Percentiles rank a stretch among this genome's conserved stretches.
Conservation (phyloP, 257 asterid species). For the Fraxinus cuspidata region DNA sequence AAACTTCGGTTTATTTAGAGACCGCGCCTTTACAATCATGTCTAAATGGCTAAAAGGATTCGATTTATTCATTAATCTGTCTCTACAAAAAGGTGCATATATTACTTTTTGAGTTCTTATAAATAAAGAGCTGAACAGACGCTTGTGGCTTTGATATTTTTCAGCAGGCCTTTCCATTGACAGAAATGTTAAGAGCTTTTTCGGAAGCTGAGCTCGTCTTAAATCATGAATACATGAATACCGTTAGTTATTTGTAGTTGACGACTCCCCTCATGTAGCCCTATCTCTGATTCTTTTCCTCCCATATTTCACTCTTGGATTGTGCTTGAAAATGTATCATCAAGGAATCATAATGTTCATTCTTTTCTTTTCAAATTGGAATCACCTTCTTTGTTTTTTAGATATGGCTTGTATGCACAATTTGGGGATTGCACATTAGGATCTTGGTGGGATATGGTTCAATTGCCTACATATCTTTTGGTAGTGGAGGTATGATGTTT, state of each 20-base stretch:
- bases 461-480: constrained; percentile 70
- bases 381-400: constrained; percentile 53
- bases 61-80: too few relatives aligned
- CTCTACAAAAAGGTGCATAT: too few relatives aligned
- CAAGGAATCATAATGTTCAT: constrained; percentile 24
- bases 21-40: too few relatives aligned
- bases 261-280: not conserved
- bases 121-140: not conserved
- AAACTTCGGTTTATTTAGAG: too few relatives aligned
- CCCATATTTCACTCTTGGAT: constrained; percentile 16
- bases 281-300: constrained; percentile 1
- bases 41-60: too few relatives aligned
- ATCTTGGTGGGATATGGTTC: constrained; percentile 71
- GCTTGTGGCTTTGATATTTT: too few relatives aligned
- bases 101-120: too few relatives aligned
- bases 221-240: not conserved
- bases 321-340: constrained; percentile 16
- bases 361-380: constrained; percentile 42
- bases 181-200: not conserved
- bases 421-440: constrained; percentile 87
- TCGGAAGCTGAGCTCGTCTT: not conserved
- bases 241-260: not conserved
- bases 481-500: constrained; percentile 84
- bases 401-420: constrained; percentile 80
- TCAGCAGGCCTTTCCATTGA: not conserved